Percentiles rank a stretch among this genome's conserved stretches.
Conservation (phyloP, 768 basidiomycete species). For the Coprinellus micaceus region DNA sequence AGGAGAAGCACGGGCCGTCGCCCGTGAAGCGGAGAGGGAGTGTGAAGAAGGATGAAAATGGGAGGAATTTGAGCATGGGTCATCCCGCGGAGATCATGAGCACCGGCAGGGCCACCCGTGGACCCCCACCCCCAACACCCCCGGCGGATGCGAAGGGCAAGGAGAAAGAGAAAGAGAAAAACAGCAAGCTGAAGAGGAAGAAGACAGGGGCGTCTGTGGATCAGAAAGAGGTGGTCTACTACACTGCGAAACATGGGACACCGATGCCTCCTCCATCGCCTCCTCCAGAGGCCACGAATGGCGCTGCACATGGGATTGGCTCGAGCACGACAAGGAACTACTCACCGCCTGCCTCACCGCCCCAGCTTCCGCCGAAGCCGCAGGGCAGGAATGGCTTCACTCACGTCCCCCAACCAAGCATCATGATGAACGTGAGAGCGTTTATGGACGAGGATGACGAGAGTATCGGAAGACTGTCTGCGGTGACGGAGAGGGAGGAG, state of each 20-base stretch:
- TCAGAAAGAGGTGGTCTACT: slow-evolving; percentile 15
- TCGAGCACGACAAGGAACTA: slow-evolving; percentile 4
- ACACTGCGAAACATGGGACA: slow-evolving; percentile 10
- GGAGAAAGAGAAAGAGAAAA: slow-evolving; percentile 12
- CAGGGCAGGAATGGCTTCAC: background rate
- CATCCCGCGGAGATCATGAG: background rate
- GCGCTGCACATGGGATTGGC: slow-evolving; percentile 3
- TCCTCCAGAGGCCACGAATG: slow-evolving; percentile 1
- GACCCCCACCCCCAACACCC: slow-evolving; percentile 1
- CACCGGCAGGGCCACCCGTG: background rate
- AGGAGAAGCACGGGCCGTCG: background rate
- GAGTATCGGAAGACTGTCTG: background rate
- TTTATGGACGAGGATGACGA: background rate
- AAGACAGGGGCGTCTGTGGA: slow-evolving; percentile 1
- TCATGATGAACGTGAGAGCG: slow-evolving; percentile 2
- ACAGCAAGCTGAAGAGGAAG: slow-evolving; percentile 2
- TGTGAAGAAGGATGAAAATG: background rate
- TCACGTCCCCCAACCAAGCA: background rate
- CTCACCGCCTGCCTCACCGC: background rate
- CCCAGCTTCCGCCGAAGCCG: background rate
- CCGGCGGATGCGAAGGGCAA: slow-evolving; percentile 10
- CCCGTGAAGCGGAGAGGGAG: slow-evolving; percentile 5
- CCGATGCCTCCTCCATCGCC: slow-evolving; percentile 6
- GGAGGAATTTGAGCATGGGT: background rate
- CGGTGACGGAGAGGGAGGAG: slow-evolving; percentile 1